Conservation (phyloP, 2,329 filamentous ascomycete genomes). For the Cryphonectria parasitica region DNA sequence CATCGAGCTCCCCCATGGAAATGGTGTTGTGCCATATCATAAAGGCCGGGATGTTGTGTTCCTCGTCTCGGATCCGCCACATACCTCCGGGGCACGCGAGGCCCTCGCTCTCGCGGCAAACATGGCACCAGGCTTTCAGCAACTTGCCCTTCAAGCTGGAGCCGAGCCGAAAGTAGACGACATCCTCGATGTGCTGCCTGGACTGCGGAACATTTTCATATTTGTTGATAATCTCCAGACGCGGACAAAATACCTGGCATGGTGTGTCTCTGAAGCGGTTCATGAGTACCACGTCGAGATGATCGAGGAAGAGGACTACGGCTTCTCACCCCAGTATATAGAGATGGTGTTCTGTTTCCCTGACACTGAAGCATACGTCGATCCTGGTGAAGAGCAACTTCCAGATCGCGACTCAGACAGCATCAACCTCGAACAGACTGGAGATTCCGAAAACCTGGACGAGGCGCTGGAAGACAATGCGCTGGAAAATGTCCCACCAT, state of each 20-base stretch:
- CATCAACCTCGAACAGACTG: not conserved
- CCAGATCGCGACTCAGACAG: constrained; percentile 8
- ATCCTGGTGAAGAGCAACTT: constrained; percentile 37
- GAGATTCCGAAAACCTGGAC: not conserved
- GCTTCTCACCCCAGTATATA: constrained; percentile 26
- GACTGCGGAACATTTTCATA: constrained; percentile 12
- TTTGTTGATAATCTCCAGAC: not conserved
- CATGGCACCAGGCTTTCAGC: constrained; percentile 4
- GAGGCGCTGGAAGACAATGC: not conserved
- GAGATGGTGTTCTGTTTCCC: constrained; percentile 41
- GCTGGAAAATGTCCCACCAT: not conserved
- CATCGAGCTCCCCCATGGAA: constrained; percentile 36
- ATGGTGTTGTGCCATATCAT: constrained; percentile 38
- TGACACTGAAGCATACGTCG: constrained; percentile 36
- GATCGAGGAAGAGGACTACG: constrained; percentile 32
- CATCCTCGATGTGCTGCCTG: constrained; percentile 11
- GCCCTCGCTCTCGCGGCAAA: not conserved
- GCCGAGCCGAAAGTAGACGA: not conserved
- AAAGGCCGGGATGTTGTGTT: constrained; percentile 39
- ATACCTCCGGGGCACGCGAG: not conserved
- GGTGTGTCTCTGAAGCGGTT: constrained; percentile 40
- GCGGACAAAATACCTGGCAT: constrained; percentile 30
- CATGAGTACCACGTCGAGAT: constrained; percentile 37
- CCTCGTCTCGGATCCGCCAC: constrained; percentile 29
- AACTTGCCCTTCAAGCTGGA: not conserved